Percentiles rank a stretch among this genome's conserved stretches.
phyloP scores from a whole-genome alignment of 257 asterid genomes.

The Petrea volubilis region DNA sequence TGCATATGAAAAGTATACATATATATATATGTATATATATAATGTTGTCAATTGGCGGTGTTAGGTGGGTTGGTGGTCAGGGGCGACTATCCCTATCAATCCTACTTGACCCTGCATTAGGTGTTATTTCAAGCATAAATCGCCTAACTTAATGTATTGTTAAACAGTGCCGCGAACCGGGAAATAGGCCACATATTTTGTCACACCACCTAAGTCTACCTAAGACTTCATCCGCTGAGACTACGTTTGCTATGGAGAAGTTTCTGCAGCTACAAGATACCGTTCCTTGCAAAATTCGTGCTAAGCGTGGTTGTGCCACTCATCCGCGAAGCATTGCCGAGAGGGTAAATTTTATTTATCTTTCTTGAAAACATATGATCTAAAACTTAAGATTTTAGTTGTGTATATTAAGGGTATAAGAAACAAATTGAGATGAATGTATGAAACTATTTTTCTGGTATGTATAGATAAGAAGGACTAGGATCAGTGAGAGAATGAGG shows the following conservation, averaged over 20 bases:
- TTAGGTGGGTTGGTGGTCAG: no score
- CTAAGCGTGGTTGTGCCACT: constrained; percentile 95
- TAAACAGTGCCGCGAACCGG: no score
- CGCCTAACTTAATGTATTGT: neutral
- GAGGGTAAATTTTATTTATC: constrained; percentile 51
- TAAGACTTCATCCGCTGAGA: constrained; percentile 48
- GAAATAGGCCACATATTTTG: constrained; percentile 43
- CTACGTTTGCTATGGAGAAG: constrained; percentile 63
- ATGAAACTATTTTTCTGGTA: neutral
- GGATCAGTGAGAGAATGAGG: constrained; percentile 92
- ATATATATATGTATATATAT: no score
- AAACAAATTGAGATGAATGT: no score
- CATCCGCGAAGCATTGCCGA: constrained; percentile 97
- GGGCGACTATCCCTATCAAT: no score
- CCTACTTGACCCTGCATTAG: no score
- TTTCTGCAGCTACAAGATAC: constrained; percentile 64
- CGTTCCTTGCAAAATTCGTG: constrained; percentile 81
- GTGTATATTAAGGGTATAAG: no score
- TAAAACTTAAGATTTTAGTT: no score
- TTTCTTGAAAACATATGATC: no score
- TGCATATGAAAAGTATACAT: no score
- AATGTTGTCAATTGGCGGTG: no score
- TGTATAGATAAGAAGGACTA: constrained; percentile 77
- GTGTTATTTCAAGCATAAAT: neutral
- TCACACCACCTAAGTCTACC: constrained; percentile 76